A percentile compares a stretch with the other conserved stretches of the same genome.
phyloP scores from a whole-genome alignment of 192 early-diverging fungal species.

The Phycomyces blakesleeanus region DNA sequence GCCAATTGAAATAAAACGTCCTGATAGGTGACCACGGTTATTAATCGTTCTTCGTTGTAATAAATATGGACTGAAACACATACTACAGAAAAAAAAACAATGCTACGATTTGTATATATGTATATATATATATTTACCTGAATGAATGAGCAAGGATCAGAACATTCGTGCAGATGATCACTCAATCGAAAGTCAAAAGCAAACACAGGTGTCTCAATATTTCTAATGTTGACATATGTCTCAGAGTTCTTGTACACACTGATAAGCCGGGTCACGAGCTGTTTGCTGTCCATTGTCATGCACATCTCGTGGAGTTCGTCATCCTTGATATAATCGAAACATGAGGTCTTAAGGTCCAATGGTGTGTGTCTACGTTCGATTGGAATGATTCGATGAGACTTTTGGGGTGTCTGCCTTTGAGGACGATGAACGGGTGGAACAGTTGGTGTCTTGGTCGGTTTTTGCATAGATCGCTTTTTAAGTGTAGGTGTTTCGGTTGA shows the following conservation, averaged over 20 bases:
- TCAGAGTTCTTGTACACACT: constrained; percentile 18
- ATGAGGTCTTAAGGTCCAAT: background rate
- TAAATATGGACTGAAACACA: background rate
- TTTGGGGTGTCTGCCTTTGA: background rate
- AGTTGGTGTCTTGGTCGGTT: constrained; percentile 1
- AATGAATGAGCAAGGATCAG: constrained; percentile 23
- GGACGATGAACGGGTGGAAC: background rate
- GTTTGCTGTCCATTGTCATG: constrained; percentile 1
- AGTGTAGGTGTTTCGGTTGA: constrained; percentile 8
- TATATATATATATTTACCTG: constrained; percentile 10
- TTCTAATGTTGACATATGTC: constrained; percentile 12
- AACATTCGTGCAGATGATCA: constrained; percentile 7
- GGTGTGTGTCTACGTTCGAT: background rate
- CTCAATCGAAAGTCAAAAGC: constrained; percentile 11
- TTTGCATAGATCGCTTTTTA: background rate
- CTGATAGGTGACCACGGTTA: background rate
- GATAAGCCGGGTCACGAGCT: constrained; percentile 4
- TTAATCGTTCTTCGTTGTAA: too few species aligned
- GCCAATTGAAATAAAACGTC: background rate
- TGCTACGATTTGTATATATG: background rate
- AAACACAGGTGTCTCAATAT: constrained; percentile 13
- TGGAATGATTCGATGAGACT: background rate
- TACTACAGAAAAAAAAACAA: background rate
- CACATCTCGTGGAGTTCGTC: constrained; percentile 13
- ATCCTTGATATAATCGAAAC: constrained; percentile 6